Percentiles rank a stretch among this genome's conserved stretches.
Conservation (phyloP, 2,329 filamentous ascomycete species). For the Incumbomyces delicatus region DNA sequence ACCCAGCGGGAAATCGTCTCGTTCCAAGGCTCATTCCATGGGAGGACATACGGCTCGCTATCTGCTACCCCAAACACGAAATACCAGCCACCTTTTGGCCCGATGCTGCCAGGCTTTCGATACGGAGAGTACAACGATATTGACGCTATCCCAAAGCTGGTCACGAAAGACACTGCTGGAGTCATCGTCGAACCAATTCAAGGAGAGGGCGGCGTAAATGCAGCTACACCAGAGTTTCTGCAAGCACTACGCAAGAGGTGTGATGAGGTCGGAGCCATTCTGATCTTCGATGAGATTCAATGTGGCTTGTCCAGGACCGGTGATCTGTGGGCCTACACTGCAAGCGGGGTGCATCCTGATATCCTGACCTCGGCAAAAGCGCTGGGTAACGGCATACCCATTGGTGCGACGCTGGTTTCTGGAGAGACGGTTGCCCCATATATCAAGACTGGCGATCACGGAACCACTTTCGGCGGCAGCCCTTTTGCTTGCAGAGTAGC, state of each 20-base stretch:
- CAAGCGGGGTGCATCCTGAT: slow-evolving; percentile 66
- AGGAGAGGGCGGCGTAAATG: slow-evolving; percentile 86
- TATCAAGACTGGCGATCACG: slow-evolving; percentile 71
- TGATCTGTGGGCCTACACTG: slow-evolving; percentile 72
- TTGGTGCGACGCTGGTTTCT: slow-evolving; percentile 68
- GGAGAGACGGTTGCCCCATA: slow-evolving; percentile 56
- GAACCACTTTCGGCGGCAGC: slow-evolving; percentile 90
- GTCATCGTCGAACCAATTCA: slow-evolving; percentile 97
- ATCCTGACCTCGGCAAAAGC: slow-evolving; percentile 92
- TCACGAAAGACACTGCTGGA: slow-evolving; percentile 80
- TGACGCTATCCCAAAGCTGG: slow-evolving; percentile 56
- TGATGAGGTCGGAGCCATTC: slow-evolving; percentile 73
- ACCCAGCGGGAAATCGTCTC: slow-evolving; percentile 77
- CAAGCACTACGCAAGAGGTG: slow-evolving; percentile 73
- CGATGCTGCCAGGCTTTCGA: slow-evolving; percentile 89
- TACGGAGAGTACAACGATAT: slow-evolving; percentile 82
- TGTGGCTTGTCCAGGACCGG: slow-evolving; percentile 85
- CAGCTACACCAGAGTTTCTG: slow-evolving; percentile 74
- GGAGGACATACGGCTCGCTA: slow-evolving; percentile 86
- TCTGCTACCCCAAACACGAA: slow-evolving; percentile 98
- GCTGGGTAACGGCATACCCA: slow-evolving; percentile 90
- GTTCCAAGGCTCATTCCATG: slow-evolving; percentile 88
- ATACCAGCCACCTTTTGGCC: slow-evolving; percentile 88
- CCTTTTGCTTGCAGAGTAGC: slow-evolving; percentile 75
- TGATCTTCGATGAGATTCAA: slow-evolving; percentile 96